Evolutionary conservation across 495 filamentous ascomycete genomes (phyloP).

Genomic region (Podospora pseudocomata): DNA sequence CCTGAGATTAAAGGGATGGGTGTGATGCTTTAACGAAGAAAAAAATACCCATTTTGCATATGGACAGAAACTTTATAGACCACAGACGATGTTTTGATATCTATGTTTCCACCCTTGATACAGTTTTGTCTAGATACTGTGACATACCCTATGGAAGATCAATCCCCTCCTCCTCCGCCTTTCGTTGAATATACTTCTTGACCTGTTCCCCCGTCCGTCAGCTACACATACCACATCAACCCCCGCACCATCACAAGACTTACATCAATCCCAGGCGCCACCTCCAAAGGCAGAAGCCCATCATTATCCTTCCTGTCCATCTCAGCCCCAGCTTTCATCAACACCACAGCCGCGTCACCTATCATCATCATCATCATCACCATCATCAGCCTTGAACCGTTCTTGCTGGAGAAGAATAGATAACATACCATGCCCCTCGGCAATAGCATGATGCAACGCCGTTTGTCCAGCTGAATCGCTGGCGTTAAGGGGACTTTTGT

Average conservation of each 20-base stretch:
- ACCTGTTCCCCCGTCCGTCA: constrained; percentile 43
- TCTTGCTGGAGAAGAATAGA: neutral
- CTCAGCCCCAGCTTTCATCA: constrained; percentile 83
- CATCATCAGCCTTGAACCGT: neutral
- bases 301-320: constrained; percentile 71
- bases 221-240: neutral
- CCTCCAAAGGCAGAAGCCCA: constrained; percentile 69
- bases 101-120: too few species aligned
- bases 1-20: constrained; percentile 74
- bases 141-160: constrained; percentile 45
- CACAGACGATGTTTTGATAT: too few species aligned
- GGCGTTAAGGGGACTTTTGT: constrained; percentile 79
- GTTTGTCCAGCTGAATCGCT: constrained; percentile 82
- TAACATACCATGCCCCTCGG: constrained; percentile 74
- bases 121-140: too few species aligned
- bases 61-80: neutral
- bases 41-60: constrained; percentile 16
- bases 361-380: neutral
- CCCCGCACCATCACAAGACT: neutral
- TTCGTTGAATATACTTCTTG: constrained; percentile 71
- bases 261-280: constrained; percentile 71
- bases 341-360: constrained; percentile 73
- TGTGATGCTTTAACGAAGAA: constrained; percentile 34
- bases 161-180: constrained; percentile 82
- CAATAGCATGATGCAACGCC: constrained; percentile 87